These are phyloP conservation scores for Insectozyma bohioensis DNA, from an alignment of 1,139 yeast genomes.

Conservation along the genomic window DNA sequence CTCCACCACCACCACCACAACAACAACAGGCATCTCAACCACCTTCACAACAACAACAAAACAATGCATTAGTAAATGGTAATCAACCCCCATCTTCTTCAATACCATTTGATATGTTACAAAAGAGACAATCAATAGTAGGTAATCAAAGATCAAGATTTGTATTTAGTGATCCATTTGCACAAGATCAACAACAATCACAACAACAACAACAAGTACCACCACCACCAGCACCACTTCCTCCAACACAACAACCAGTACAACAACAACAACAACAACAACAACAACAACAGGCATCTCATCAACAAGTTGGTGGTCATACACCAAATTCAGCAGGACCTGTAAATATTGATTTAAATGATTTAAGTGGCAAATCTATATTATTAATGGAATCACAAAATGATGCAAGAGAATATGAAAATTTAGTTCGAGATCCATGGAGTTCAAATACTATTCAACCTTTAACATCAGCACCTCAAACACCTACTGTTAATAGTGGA, in stretches of 20 bases:
- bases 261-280: slow-evolving; percentile 16
- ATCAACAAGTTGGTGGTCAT: slow-evolving; percentile 11
- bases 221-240: slow-evolving; percentile 16
- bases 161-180: slow-evolving; percentile 66
- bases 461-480: slow-evolving; percentile 25
- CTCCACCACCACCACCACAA: slow-evolving; percentile 12
- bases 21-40: slow-evolving; percentile 16
- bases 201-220: slow-evolving; percentile 14
- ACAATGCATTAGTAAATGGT: slow-evolving; percentile 7
- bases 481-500: slow-evolving; percentile 24
- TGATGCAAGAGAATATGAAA: slow-evolving; percentile 53
- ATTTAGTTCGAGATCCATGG: slow-evolving; percentile 53
- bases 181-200: slow-evolving; percentile 19
- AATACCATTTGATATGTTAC: slow-evolving; percentile 12
- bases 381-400: slow-evolving; percentile 56
- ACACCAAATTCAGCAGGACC: slow-evolving; percentile 17
- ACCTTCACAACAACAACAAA: slow-evolving; percentile 8
- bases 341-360: slow-evolving; percentile 30
- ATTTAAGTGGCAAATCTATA: slow-evolving; percentile 52
- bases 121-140: slow-evolving; percentile 53
- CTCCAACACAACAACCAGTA: slow-evolving; percentile 13
- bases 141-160: slow-evolving; percentile 66
- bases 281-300: slow-evolving; percentile 15
- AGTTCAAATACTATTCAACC: slow-evolving; percentile 16
- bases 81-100: slow-evolving; percentile 1